Evolutionary conservation across 1,139 yeast species (phyloP), one percentile per base, ranked within the genome.

Genomic region (Hyphopichia wangnamkhiaoensis): DNA sequence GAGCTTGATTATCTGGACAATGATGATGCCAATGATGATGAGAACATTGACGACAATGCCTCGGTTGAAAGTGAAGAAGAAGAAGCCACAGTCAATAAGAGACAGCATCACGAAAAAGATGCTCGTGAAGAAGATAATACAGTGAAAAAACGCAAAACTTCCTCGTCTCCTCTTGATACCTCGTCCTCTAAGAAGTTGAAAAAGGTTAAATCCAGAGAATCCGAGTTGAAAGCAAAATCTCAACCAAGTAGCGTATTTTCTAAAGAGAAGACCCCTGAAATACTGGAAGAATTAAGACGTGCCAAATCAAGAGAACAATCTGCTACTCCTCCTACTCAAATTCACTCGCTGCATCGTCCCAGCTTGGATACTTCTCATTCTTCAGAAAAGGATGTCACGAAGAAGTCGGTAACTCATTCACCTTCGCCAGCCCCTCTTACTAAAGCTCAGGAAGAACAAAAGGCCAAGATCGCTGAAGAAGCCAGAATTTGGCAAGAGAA

Each of bases 401-500:
- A 61, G 55, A 39, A 59, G 61, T 41, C 46, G 57, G 25, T 37
- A 59, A 43, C 54, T 50, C 28, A 59, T 52, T 39, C 45, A 62
- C 33, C 43, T 7, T 58, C 62, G 1, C 58, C 60, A 2, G 48
- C 46, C 5, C 56, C 52, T n/a, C 40, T 52, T 12, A 52, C 58
- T 1, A 66, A 65, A 43, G 68, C 63, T 12, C 74, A 67, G 38
- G 74, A 68, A 44, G 75, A 69, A 40, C 56, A 56, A 31, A 62
- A 59, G 39, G 60, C 61, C 5, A 67, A 61, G 41, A 65, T 58
- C 34, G 74, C 67, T 5, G 69, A 68, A 42, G 74, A 71, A 37
- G 68, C 75, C 3, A 59, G 69, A 40, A 47, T 61, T 4, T 71
- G 75, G 69, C 75, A 70, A 47, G 69, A 67, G 38, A 72, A 73